Evolutionary conservation across 257 asterid species (phyloP).

Genomic region (Solanum chilense): DNA sequence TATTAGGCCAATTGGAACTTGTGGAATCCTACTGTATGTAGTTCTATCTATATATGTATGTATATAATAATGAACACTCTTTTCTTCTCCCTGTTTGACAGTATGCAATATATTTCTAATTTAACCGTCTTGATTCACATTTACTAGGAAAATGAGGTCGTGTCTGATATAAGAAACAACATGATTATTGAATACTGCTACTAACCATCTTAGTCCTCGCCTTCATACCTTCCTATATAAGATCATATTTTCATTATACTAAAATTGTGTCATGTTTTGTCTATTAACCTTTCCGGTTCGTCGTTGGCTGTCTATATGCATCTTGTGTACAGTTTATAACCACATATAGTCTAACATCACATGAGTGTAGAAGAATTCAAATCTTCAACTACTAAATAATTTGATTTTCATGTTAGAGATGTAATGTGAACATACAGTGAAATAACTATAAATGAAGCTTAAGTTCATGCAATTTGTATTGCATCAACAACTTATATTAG

Average conservation of each 20-base stretch:
- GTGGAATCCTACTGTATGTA: neutral
- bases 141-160: neutral
- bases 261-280: neutral
- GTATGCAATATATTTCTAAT: neutral
- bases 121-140: neutral
- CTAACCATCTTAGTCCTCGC: neutral
- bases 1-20: neutral
- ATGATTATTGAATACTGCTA: neutral
- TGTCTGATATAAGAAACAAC: neutral
- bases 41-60: neutral
- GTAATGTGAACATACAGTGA: neutral
- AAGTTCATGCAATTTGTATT: neutral
- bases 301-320: neutral
- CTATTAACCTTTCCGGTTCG: neutral
- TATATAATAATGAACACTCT: neutral
- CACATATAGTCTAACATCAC: neutral
- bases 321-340: neutral
- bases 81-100: neutral
- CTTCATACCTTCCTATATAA: neutral
- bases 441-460: neutral
- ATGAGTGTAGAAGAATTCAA: neutral
- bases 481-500: neutral
- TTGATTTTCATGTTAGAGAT: neutral
- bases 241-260: neutral
- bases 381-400: neutral